These are phyloP conservation scores for Thamnidium elegans DNA, from an alignment of 192 early-diverging fungal species.

Conservation along the genomic window DNA sequence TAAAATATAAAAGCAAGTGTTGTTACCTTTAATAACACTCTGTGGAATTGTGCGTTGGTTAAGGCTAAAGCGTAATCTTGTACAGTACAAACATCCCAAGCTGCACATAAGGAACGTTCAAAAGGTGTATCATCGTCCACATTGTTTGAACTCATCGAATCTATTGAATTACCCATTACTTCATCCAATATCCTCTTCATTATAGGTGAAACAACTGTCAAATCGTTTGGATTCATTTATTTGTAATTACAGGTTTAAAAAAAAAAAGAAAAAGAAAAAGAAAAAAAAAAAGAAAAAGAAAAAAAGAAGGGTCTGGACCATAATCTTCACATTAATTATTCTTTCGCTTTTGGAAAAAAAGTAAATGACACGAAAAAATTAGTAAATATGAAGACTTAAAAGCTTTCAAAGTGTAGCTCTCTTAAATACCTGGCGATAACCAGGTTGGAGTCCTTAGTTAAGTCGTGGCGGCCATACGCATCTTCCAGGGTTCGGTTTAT, in stretches of 20 bases:
- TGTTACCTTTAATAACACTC: conserved; percentile 31
- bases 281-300: not conserved
- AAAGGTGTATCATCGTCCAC: conserved; percentile 32
- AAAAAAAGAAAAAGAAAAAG: not conserved
- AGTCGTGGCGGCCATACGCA: too few species aligned
- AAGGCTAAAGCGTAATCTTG: conserved; percentile 28
- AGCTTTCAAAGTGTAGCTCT: too few species aligned
- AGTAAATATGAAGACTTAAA: too few species aligned
- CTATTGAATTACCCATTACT: conserved; percentile 10
- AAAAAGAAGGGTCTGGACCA: not conserved
- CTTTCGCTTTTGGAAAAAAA: too few species aligned
- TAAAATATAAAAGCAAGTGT: not conserved
- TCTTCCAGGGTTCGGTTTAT: too few species aligned
- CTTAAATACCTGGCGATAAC: too few species aligned
- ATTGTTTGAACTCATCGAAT: not conserved
- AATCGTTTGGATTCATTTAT: conserved; percentile 4
- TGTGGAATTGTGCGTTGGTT: conserved; percentile 18
- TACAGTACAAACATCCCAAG: conserved; percentile 32
- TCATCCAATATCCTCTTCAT: conserved; percentile 25
- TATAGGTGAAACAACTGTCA: conserved; percentile 19
- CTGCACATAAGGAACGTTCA: conserved; percentile 32
- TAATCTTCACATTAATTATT: too few species aligned
- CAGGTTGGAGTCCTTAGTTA: too few species aligned
- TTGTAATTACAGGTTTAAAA: not conserved
- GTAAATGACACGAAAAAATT: too few species aligned